Evolutionary conservation across 371 early-diverging fungal species (phyloP).

Genomic region (Aphelidium insulamus): DNA sequence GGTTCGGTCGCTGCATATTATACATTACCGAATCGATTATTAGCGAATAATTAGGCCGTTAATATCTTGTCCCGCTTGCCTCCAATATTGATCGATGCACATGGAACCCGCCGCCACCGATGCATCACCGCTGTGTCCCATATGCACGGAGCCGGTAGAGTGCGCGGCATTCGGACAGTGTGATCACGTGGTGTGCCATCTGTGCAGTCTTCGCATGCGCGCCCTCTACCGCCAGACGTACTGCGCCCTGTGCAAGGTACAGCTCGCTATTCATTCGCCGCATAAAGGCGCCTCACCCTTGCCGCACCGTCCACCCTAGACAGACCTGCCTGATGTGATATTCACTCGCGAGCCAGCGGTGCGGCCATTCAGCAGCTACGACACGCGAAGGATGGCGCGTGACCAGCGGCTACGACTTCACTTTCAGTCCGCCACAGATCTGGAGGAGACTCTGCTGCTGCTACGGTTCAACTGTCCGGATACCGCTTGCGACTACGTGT

Average conservation of each 20-base stretch:
- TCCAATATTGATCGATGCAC: too few species aligned
- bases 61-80: too few species aligned
- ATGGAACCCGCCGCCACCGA: too few species aligned
- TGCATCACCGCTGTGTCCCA: constrained; percentile 71
- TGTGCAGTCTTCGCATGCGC: constrained; percentile 66
- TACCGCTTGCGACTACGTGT: constrained; percentile 31
- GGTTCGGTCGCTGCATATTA: too few species aligned
- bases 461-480: constrained; percentile 70
- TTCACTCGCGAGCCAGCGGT: constrained; percentile 37
- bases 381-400: constrained; percentile 16
- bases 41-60: too few species aligned
- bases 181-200: constrained; percentile 73
- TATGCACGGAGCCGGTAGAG: constrained; percentile 64
- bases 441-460: constrained; percentile 41
- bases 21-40: too few species aligned
- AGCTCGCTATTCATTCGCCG: background rate
- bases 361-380: constrained; percentile 22
- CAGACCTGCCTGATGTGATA: constrained; percentile 41
- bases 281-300: background rate
- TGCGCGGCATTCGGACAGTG: constrained; percentile 70
- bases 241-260: constrained; percentile 79
- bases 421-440: constrained; percentile 47
- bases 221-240: constrained; percentile 57
- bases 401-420: constrained; percentile 43
- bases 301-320: too few species aligned